These are phyloP conservation scores for Globisporangium nunn DNA, from an alignment of 352 stramenopile genomes.

Conservation along the genomic window DNA sequence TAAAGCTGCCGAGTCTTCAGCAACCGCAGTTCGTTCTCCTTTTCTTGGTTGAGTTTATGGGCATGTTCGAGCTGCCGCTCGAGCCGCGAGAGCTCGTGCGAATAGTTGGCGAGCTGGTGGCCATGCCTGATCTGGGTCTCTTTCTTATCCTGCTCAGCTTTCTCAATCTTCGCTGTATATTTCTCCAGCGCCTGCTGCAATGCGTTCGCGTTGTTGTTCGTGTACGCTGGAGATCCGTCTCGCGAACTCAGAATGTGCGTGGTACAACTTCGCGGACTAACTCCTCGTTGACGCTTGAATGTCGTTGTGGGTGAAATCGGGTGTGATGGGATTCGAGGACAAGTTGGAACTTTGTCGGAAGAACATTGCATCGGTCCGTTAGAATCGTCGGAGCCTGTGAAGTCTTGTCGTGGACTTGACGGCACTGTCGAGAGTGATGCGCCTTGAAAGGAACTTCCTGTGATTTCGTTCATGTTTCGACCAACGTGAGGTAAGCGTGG, in stretches of 20 bases:
- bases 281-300: not conserved
- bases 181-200: constrained; percentile 17
- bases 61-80: constrained; percentile 59
- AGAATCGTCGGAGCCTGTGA: not conserved
- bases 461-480: not conserved
- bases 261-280: constrained; percentile 1
- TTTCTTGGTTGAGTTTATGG: constrained; percentile 35
- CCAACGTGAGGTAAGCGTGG: constrained; percentile 6
- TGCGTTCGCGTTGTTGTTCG: not conserved
- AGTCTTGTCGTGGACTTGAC: not conserved
- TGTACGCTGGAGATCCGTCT: not conserved
- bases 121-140: constrained; percentile 34
- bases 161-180: constrained; percentile 25
- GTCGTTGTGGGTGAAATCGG: not conserved
- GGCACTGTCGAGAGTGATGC: not conserved
- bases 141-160: constrained; percentile 45
- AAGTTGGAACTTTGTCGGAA: not conserved
- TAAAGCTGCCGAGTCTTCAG: constrained; percentile 54
- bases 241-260: not conserved
- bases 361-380: not conserved
- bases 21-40: constrained; percentile 49
- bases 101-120: constrained; percentile 62
- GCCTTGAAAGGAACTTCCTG: not conserved
- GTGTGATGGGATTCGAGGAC: not conserved
- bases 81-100: constrained; percentile 54